Percentiles rank a stretch among this genome's conserved stretches.
Conservation (phyloP, 2,329 filamentous ascomycete genomes). For the Tolypocladium amazonense region DNA sequence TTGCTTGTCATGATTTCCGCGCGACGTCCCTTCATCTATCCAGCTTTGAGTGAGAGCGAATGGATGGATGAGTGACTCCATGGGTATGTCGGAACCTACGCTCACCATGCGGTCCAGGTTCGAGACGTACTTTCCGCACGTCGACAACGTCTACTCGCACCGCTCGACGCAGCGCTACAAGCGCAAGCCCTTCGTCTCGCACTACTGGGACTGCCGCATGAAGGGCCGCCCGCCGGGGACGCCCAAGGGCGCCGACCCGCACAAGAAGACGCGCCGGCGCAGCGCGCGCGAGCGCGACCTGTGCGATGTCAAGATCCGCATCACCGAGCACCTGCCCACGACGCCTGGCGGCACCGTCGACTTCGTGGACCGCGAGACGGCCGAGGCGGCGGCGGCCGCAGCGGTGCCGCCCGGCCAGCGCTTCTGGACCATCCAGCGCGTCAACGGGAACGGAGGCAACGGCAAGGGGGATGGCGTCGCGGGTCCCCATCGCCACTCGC, state of each 20-base stretch:
- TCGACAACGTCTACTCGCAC: conserved; percentile 79
- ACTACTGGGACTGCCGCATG: conserved; percentile 77
- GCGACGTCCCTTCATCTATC: background rate
- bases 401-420: conserved; percentile 32
- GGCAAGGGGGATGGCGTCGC: conserved; percentile 59
- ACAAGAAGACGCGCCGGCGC: conserved; percentile 73
- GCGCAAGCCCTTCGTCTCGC: conserved; percentile 70
- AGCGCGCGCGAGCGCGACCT: conserved; percentile 64
- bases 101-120: conserved; percentile 37
- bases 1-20: too few species aligned
- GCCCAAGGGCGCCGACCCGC: conserved; percentile 67
- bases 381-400: conserved; percentile 7
- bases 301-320: conserved; percentile 83
- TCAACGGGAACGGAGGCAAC: conserved; percentile 67
- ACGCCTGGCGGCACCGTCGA: conserved; percentile 20
- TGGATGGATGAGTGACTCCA: background rate
- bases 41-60: background rate
- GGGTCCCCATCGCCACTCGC: conserved; percentile 63
- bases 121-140: conserved; percentile 71
- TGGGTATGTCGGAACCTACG: background rate
- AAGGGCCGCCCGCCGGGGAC: conserved; percentile 72
- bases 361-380: conserved; percentile 19
- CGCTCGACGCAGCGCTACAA: conserved; percentile 74
- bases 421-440: conserved; percentile 66
- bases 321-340: conserved; percentile 62